Percentiles rank a stretch among this genome's conserved stretches.
These are phyloP conservation scores for Stachybotrys echinatus DNA, from an alignment of 2,329 filamentous ascomycete species.

Conservation along the genomic window DNA sequence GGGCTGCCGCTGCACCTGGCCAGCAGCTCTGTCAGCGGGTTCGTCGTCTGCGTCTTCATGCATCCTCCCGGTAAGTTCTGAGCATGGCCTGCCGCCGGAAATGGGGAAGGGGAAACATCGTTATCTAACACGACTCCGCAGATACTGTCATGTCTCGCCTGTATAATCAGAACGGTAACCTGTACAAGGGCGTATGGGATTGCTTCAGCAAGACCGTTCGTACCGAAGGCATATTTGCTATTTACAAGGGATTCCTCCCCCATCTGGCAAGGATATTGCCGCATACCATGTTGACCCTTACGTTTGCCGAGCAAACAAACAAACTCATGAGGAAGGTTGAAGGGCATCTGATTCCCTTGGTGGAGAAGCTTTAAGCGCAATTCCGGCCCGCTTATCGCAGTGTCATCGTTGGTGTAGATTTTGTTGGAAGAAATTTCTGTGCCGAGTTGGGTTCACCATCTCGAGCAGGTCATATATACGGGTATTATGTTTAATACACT, in stretches of 20 bases:
- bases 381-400: not conserved
- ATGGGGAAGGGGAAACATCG: no score
- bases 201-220: conserved; percentile 86
- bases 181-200: conserved; percentile 92
- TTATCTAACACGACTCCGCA: conserved; percentile 17
- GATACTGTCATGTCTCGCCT: conserved; percentile 98
- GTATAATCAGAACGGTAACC: conserved; percentile 97
- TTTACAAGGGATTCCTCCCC: conserved; percentile 97
- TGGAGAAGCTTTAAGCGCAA: not conserved
- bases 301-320: conserved; percentile 93
- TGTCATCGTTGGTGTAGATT: not conserved
- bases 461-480: no score
- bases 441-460: no score
- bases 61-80: conserved; percentile 73
- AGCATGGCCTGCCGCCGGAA: not conserved
- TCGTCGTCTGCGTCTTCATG: conserved; percentile 97
- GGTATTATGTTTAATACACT: no score
- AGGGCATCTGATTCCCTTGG: conserved; percentile 41
- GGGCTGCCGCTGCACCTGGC: conserved; percentile 83
- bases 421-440: not conserved
- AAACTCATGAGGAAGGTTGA: conserved; percentile 83
- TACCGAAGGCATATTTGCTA: conserved; percentile 84
- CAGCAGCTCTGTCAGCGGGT: conserved; percentile 84
- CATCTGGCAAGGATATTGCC: conserved; percentile 91
- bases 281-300: conserved; percentile 91